Evolutionary conservation across 129 eudicot species (phyloP), one percentile per base, ranked within the genome.

Genomic region (Smallanthus sonchifolius): DNA sequence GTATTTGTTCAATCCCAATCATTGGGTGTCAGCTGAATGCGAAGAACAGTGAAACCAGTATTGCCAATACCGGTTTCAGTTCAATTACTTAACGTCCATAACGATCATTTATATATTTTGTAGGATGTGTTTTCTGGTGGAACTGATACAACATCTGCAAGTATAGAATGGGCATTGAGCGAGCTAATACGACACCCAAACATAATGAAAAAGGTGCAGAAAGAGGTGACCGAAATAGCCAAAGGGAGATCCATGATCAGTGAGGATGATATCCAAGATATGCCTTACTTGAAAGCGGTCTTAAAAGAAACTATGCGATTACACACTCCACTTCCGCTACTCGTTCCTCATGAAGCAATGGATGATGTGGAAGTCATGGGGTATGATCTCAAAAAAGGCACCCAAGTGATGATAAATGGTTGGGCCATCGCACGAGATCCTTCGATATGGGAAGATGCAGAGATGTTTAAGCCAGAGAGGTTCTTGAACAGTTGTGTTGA

Each of bases 391-490:
- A 10, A 57, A 13, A 24, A 72, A 60, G 75, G 62, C 5, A 77
- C 81, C 20, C 87, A 80, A 52, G 24, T 86, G n/a, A 19, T 77
- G 30, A 64, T 86, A 2, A 83, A 86, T 40, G 81, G 59, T 9
- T 83, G 86, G 86, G 72, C 86, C 0, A 77, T 63, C 2, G 76
- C 73, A 24, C 64, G 74, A 2, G 84, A 85, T 57, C 60, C 81
- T 45, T 10, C 8, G 2, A 37, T 55, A 2, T 84, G 88, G 89
- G 47, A 47, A 7, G 63, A 79, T 2, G 80, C 87, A 4, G 40
- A 59, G 1, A 6, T n/a, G 17, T 85, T 85, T 63, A 36, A 20
- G 48, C 86, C 86, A 5, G 83, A 76, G 40, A 76, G 86, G 72
- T 85, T 85, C 64, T n/a, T 85, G 35, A 70, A 36, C 10, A 55